phyloP scores from a whole-genome alignment of 495 filamentous ascomycete species.

The Aspergillus egyptiacus region DNA sequence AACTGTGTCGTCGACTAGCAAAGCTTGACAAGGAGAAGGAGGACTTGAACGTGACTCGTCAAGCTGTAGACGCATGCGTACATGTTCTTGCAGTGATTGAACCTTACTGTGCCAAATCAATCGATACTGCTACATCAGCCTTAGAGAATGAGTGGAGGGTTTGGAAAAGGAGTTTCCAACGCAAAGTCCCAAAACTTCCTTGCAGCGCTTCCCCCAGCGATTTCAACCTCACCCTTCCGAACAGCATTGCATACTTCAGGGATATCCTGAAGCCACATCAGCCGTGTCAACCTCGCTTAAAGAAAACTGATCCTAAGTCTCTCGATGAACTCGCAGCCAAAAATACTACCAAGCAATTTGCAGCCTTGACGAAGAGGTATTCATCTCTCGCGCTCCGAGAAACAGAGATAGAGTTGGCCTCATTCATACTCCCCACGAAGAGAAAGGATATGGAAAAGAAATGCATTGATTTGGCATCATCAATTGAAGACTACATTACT shows the following conservation, averaged over 20 bases:
- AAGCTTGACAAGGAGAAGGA: slow-evolving; percentile 48
- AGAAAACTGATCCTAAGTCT: slow-evolving; percentile 2
- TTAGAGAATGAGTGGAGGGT: slow-evolving; percentile 16
- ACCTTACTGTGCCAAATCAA: slow-evolving; percentile 22
- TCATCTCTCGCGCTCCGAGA: slow-evolving; percentile 25
- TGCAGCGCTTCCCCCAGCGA: slow-evolving; percentile 19
- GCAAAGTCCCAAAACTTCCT: slow-evolving; percentile 39
- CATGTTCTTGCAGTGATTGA: slow-evolving; percentile 16
- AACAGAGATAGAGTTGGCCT: slow-evolving; percentile 14
- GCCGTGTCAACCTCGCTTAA: neutral
- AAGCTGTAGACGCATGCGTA: slow-evolving; percentile 4
- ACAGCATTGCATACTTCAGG: slow-evolving; percentile 39
- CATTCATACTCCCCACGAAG: neutral
- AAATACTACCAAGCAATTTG: slow-evolving; percentile 14
- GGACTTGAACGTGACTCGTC: neutral
- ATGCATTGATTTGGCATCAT: slow-evolving; percentile 30
- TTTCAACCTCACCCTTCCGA: slow-evolving; percentile 35
- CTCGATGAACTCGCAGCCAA: slow-evolving; percentile 4
- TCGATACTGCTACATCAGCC: slow-evolving; percentile 17
- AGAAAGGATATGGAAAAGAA: neutral
- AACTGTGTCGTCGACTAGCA: slow-evolving; percentile 55
- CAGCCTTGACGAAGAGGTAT: slow-evolving; percentile 22
- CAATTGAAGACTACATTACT: slow-evolving; percentile 33
- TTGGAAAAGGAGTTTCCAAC: slow-evolving; percentile 27
- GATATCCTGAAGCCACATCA: slow-evolving; percentile 14